phyloP scores from a whole-genome alignment of 768 basidiomycete genomes.

The Gelatoporia subvermispora region DNA sequence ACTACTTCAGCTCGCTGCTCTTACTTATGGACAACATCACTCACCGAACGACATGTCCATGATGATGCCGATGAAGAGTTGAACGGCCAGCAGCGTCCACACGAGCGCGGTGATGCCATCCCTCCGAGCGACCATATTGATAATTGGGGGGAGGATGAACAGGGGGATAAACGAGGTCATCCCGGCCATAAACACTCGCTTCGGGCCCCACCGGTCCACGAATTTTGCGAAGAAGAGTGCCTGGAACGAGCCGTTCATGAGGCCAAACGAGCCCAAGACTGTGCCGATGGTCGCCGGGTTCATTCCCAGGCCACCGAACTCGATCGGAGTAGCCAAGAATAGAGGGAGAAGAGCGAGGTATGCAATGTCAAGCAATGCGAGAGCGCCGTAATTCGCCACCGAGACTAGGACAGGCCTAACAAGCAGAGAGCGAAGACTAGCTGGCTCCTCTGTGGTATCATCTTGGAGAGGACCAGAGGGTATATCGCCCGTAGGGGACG shows the following conservation, averaged over 20 bases:
- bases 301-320: slow-evolving; percentile 34
- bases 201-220: slow-evolving; percentile 31
- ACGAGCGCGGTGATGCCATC: slow-evolving; percentile 12
- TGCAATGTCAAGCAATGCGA: slow-evolving; percentile 35
- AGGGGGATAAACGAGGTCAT: slow-evolving; percentile 22
- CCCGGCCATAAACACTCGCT: slow-evolving; percentile 22
- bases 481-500: background rate
- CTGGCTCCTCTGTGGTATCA: slow-evolving; percentile 6
- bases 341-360: slow-evolving; percentile 34
- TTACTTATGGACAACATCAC: slow-evolving; percentile 3
- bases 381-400: slow-evolving; percentile 27
- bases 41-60: slow-evolving; percentile 27
- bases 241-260: slow-evolving; percentile 35
- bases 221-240: slow-evolving; percentile 33
- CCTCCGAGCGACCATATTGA: slow-evolving; percentile 18
- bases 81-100: slow-evolving; percentile 19
- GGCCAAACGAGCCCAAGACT: slow-evolving; percentile 31
- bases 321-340: slow-evolving; percentile 34
- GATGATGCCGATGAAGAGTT: slow-evolving; percentile 20
- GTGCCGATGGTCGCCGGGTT: slow-evolving; percentile 34
- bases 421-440: slow-evolving; percentile 23
- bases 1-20: too few species aligned
- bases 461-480: background rate
- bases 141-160: slow-evolving; percentile 26
- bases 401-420: slow-evolving; percentile 28